phyloP scores from a whole-genome alignment of 1,139 yeast species.

The Hanseniaspora uvarum region DNA sequence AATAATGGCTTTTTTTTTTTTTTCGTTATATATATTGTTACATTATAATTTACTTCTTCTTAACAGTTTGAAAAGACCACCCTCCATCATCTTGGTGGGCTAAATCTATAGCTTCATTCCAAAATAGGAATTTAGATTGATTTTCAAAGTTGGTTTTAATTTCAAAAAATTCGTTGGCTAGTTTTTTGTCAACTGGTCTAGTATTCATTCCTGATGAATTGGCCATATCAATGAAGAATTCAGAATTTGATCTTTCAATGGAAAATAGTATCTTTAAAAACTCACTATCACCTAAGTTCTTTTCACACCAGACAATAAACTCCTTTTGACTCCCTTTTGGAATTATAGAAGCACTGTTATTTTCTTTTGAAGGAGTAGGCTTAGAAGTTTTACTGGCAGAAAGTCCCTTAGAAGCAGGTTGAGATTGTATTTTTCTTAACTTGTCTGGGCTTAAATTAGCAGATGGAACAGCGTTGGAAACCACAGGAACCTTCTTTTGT shows the following conservation, averaged over 20 bases:
- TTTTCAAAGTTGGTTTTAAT: constrained; percentile 23
- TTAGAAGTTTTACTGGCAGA: constrained; percentile 19
- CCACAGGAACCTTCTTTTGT: not conserved
- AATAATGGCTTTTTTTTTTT: constrained; percentile 5
- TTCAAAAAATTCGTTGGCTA: constrained; percentile 9
- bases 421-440: constrained; percentile 27
- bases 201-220: constrained; percentile 9
- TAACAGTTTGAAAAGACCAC: constrained; percentile 67
- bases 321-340: constrained; percentile 7
- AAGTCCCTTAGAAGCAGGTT: constrained; percentile 18
- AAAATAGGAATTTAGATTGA: constrained; percentile 47
- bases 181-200: not conserved
- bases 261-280: constrained; percentile 11
- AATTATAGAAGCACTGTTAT: not conserved
- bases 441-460: constrained; percentile 19
- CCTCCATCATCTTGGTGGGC: constrained; percentile 57
- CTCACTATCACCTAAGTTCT: constrained; percentile 10
- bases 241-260: constrained; percentile 1
- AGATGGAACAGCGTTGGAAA: constrained; percentile 7
- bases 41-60: constrained; percentile 39
- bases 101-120: constrained; percentile 55
- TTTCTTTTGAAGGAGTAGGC: not conserved
- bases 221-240: constrained; percentile 15
- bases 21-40: not conserved
- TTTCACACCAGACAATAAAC: constrained; percentile 15